A percentile compares a stretch with the other conserved stretches of the same genome.
These are phyloP conservation scores for Colletotrichum gloeosporioides DNA, from an alignment of 2,329 filamentous ascomycete genomes.

Conservation along the genomic window DNA sequence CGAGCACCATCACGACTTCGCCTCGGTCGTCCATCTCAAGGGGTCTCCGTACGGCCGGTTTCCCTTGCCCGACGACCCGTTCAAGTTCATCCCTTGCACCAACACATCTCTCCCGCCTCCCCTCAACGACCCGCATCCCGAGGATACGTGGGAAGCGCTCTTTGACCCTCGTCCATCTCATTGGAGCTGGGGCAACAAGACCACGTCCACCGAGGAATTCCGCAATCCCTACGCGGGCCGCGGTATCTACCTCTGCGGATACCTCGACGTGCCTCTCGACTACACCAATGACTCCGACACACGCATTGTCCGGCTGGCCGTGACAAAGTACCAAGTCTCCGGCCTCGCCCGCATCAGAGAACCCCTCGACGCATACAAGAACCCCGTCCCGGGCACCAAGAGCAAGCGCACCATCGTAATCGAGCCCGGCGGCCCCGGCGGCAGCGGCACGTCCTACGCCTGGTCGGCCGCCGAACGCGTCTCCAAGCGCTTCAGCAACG, in stretches of 20 bases:
- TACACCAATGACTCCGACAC: constrained; percentile 48
- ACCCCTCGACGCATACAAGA: constrained; percentile 16
- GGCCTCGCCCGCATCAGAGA: constrained; percentile 37
- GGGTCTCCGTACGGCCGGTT: constrained; percentile 35
- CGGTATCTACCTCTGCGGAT: constrained; percentile 54
- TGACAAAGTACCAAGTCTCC: constrained; percentile 54
- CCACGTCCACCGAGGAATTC: neutral
- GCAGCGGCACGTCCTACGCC: constrained; percentile 47
- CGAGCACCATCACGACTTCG: neutral
- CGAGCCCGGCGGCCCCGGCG: constrained; percentile 57
- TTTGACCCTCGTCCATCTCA: constrained; percentile 48
- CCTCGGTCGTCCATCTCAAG: neutral
- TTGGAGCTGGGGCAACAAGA: constrained; percentile 51
- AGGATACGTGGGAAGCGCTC: constrained; percentile 42
- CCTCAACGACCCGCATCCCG: constrained; percentile 42
- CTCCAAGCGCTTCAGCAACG: constrained; percentile 46
- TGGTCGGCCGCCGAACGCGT: constrained; percentile 43
- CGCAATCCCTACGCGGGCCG: constrained; percentile 40
- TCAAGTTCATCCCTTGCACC: constrained; percentile 54
- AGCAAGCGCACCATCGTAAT: constrained; percentile 54
- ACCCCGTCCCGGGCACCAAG: constrained; percentile 34
- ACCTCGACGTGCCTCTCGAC: constrained; percentile 53
- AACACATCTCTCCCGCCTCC: constrained; percentile 42
- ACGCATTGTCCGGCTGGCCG: constrained; percentile 51
- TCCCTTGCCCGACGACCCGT: constrained; percentile 46